Evolutionary conservation across 169 alveolate genomes (phyloP).

Genomic region (Plasmodium ovale): DNA sequence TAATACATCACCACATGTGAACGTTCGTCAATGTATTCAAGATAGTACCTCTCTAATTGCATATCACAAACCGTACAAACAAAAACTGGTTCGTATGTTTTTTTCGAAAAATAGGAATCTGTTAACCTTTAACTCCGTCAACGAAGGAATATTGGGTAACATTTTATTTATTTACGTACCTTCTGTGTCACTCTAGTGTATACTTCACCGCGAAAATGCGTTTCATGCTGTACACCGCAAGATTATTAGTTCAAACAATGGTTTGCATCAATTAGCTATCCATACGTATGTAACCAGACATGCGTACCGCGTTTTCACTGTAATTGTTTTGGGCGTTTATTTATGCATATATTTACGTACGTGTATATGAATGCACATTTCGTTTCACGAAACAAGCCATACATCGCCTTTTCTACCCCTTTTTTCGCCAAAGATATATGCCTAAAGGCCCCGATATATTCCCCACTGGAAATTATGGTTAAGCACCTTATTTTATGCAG

Average conservation of each 20-base stretch:
- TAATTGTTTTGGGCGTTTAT: no score
- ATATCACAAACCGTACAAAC: constrained; percentile 72
- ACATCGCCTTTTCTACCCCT: not conserved
- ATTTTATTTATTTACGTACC: not conserved
- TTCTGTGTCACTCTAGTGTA: not conserved
- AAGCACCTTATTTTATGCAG: constrained; percentile 67
- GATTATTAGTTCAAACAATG: no score
- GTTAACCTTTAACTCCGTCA: constrained; percentile 46
- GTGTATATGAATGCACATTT: not conserved
- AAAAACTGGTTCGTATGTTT: constrained; percentile 75
- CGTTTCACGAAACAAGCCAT: not conserved
- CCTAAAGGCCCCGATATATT: constrained; percentile 64
- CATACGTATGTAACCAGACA: no score
- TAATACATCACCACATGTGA: constrained; percentile 20
- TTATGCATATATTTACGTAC: not conserved
- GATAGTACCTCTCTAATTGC: constrained; percentile 72
- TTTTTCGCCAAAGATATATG: constrained; percentile 33
- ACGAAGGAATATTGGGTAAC: constrained; percentile 70
- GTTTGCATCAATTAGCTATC: no score
- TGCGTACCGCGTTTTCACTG: no score
- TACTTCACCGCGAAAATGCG: no score
- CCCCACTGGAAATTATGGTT: constrained; percentile 75
- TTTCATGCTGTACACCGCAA: no score
- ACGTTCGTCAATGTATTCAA: constrained; percentile 60
- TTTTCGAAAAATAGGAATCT: constrained; percentile 65